These are phyloP conservation scores for Metschnikowia shivogae DNA, from an alignment of 805 yeast genomes.

Conservation along the genomic window DNA sequence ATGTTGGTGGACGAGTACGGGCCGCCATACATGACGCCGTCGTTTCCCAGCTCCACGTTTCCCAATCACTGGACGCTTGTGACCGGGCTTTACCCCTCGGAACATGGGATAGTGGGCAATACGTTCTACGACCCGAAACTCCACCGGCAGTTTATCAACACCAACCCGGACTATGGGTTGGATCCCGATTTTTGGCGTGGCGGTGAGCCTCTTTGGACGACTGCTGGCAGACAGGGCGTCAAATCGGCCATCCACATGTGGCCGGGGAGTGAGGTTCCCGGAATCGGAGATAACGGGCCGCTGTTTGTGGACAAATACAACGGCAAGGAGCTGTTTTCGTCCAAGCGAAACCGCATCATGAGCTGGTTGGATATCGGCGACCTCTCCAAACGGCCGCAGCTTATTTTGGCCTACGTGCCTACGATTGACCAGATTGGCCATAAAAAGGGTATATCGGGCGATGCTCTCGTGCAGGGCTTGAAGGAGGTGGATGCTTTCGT, in stretches of 20 bases:
- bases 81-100: conserved; percentile 79
- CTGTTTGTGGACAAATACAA: conserved; percentile 60
- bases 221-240: conserved; percentile 61
- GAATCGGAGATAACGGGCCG: conserved; percentile 40
- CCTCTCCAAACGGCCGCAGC: conserved; percentile 60
- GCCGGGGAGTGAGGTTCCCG: conserved; percentile 86
- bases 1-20: conserved; percentile 51
- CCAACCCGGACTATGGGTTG: conserved; percentile 49
- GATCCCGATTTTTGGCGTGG: conserved; percentile 70
- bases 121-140: conserved; percentile 63
- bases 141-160: conserved; percentile 57
- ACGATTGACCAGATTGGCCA: conserved; percentile 80
- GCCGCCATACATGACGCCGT: conserved; percentile 81
- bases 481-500: conserved; percentile 64
- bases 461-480: conserved; percentile 51
- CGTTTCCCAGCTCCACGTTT: conserved; percentile 85
- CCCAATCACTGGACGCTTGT: conserved; percentile 91
- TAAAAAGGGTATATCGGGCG: conserved; percentile 62
- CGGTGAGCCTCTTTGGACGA: conserved; percentile 86
- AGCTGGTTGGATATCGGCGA: conserved; percentile 61
- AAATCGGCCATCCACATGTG: conserved; percentile 86
- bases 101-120: conserved; percentile 86
- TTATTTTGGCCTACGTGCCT: conserved; percentile 75
- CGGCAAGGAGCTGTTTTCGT: conserved; percentile 53
- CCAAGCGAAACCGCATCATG: conserved; percentile 55